Conservation (phyloP, 148 eudicot species). For the Dianthus caryophyllus region DNA sequence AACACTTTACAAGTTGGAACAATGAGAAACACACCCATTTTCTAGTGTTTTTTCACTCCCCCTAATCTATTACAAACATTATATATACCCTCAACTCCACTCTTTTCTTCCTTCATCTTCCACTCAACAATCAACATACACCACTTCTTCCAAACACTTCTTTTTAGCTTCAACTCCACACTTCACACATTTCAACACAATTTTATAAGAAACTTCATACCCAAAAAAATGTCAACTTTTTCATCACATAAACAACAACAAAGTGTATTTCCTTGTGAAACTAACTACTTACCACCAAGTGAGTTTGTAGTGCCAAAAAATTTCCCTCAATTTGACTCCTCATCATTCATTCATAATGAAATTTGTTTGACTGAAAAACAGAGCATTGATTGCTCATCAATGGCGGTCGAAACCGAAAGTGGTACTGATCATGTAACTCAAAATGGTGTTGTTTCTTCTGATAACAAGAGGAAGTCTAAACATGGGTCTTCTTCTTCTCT, state of each 20-base stretch:
- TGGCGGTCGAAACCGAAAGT: conserved; percentile 12
- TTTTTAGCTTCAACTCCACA: background rate
- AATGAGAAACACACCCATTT: conserved; percentile 9
- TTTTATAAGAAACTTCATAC: background rate
- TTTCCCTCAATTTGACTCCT: conserved; percentile 12
- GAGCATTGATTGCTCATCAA: conserved; percentile 1
- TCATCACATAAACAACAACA: conserved; percentile 12
- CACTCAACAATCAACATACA: background rate
- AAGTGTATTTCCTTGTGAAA: conserved; percentile 26
- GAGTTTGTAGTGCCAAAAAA: conserved; percentile 14
- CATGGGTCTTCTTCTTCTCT: conserved; percentile 32
- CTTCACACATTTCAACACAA: background rate
- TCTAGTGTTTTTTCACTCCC: background rate
- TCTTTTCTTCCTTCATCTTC: background rate
- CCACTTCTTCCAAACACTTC: conserved; percentile 4
- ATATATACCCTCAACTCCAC: conserved; percentile 17
- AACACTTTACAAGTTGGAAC: background rate
- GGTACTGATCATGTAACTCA: conserved; percentile 28
- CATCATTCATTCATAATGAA: background rate
- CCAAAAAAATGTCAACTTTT: conserved; percentile 35
- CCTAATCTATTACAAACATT: background rate
- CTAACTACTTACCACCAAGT: conserved; percentile 18
- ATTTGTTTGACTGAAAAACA: conserved; percentile 3
- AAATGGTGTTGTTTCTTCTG: conserved; percentile 2
- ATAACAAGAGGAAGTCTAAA: conserved; percentile 34